Percentiles rank a stretch among this genome's conserved stretches.
phyloP scores from a whole-genome alignment of 139 green algal genomes.

The Chlorella sp. region DNA sequence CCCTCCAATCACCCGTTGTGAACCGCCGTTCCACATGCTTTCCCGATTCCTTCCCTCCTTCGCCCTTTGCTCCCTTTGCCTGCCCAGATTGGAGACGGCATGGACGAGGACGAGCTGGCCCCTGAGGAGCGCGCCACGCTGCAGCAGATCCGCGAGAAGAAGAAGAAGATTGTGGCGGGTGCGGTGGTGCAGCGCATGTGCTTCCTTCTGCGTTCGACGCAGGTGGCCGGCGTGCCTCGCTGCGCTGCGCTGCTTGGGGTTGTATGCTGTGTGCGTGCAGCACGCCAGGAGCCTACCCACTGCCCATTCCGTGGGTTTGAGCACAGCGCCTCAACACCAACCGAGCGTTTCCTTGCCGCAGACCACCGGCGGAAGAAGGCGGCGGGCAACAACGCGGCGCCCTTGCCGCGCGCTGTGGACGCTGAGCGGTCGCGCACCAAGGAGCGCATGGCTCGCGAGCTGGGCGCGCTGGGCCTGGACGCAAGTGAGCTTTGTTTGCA shows the following conservation, averaged over 20 bases:
- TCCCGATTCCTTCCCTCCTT: no score
- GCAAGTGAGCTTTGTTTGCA: slow-evolving; percentile 31
- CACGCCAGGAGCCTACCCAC: neutral
- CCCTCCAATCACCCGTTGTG: no score
- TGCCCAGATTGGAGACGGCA: slow-evolving; percentile 12
- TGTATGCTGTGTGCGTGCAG: neutral
- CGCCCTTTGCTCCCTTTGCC: no score
- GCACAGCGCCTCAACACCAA: neutral
- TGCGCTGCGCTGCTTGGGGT: neutral
- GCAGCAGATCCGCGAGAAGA: slow-evolving; percentile 75
- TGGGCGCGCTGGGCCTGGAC: slow-evolving; percentile 91
- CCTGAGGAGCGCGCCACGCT: slow-evolving; percentile 79
- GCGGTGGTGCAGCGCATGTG: no score
- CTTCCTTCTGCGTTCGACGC: no score
- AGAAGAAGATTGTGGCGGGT: slow-evolving; percentile 61
- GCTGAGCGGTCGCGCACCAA: slow-evolving; percentile 56
- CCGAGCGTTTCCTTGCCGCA: neutral
- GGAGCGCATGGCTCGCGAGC: slow-evolving; percentile 50
- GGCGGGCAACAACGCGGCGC: slow-evolving; percentile 68
- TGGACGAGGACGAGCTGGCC: slow-evolving; percentile 69
- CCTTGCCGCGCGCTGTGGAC: slow-evolving; percentile 77
- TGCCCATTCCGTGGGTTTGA: no score
- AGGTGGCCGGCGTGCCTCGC: neutral
- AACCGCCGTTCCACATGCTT: no score
- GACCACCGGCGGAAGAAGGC: slow-evolving; percentile 82